Base-by-base conservation (phyloP, 2,329 filamentous ascomycete genomes). In the Colletotrichum acutatum region DNA sequence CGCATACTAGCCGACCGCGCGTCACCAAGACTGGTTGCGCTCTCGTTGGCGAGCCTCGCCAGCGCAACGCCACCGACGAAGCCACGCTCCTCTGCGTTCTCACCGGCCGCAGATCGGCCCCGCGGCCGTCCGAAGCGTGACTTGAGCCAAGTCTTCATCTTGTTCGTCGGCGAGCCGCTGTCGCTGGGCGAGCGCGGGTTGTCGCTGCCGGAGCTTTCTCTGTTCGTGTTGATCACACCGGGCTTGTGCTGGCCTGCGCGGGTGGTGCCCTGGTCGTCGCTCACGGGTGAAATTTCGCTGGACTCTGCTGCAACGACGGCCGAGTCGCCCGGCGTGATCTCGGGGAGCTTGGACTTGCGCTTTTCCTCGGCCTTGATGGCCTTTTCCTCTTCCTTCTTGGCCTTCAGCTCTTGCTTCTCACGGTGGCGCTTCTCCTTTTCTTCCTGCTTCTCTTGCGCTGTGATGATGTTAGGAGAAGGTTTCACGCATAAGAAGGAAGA, bases 91-190 rank as follows among this genome's bases (percentile, higher is more conserved):
- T 75, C 60, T 28, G 71, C 78, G 19, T 77, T 78, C 1, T 83
- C 79, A 12, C 84, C 83, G 8, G 82, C 79, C 0, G 83, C 67
- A 2, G 84, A 83, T 68, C 84, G 86, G 9, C 84, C 80, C 5
- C 83, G 68, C 7, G 74, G 76, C n/a, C 83, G 82, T 0, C 84
- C 85, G 73, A 90, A 87, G 6, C 85, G 87, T 28, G 85, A 87
- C 78, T 87, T 90, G 66, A 91, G 82, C 89, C 89, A 90, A 52
- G 83, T 84, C 75, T 85, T 89, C 56, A 89, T 85, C 72, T 84
- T 85, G 62, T 81, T 80, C 22, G 74, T 78, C 7, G 79, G 76
- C 4, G 80, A 81, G 11, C 71, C 77, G 16, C 76, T 72, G 19
- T 76, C 60, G 42, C 66, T 75, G 11, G 74, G 72, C 22, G 72